Evolutionary conservation across 768 basidiomycete species (phyloP).

Genomic region (Pulveroboletus sp.): DNA sequence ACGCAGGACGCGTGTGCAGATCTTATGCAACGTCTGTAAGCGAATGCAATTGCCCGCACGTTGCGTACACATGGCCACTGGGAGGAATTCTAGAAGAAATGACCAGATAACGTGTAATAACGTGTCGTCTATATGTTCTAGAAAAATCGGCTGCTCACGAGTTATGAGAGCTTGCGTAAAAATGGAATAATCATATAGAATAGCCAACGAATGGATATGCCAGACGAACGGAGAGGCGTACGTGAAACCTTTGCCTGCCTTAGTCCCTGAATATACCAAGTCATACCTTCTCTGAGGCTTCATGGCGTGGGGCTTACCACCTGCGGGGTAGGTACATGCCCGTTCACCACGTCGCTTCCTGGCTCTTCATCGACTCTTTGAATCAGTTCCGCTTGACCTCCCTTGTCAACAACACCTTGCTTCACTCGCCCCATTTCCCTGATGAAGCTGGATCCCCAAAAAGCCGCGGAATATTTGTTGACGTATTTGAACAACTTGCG

Average conservation of each 20-base stretch:
- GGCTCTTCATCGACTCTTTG: constrained; percentile 33
- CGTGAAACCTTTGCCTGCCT: constrained; percentile 24
- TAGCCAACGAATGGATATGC: constrained; percentile 31
- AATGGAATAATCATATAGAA: constrained; percentile 38
- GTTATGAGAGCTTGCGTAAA: constrained; percentile 26
- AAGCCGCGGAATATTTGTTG: constrained; percentile 88
- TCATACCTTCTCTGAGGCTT: constrained; percentile 29
- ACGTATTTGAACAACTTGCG: constrained; percentile 96
- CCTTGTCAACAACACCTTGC: constrained; percentile 32
- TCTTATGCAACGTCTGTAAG: constrained; percentile 2
- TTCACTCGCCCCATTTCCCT: constrained; percentile 71
- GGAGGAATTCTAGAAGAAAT: constrained; percentile 13
- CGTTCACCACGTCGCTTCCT: constrained; percentile 39
- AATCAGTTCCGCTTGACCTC: constrained; percentile 32
- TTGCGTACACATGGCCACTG: constrained; percentile 11
- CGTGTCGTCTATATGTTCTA: constrained; percentile 23
- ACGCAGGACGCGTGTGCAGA: constrained; percentile 8
- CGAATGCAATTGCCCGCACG: constrained; percentile 13
- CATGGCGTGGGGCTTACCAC: constrained; percentile 34
- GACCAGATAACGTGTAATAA: constrained; percentile 10
- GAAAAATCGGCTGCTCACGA: constrained; percentile 6
- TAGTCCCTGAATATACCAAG: constrained; percentile 27
- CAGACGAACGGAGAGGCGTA: constrained; percentile 18
- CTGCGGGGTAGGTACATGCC: constrained; percentile 31
- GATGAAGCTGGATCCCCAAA: constrained; percentile 90